Conservation (phyloP, 1,284 basidiomycete species). For the Austropuccinia psidii region DNA sequence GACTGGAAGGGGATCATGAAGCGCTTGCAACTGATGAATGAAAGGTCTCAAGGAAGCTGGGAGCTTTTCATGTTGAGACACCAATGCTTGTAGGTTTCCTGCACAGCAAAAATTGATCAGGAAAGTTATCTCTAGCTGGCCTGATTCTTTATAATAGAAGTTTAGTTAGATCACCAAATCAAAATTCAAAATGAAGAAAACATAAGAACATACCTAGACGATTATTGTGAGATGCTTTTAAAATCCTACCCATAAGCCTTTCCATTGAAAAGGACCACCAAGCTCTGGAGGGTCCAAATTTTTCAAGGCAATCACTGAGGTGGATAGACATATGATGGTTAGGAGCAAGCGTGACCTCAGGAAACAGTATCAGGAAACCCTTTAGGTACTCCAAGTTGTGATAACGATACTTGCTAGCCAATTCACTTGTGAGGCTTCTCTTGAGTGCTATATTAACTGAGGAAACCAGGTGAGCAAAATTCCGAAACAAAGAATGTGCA, state of each 20-base stretch:
- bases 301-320: not conserved
- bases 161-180: not conserved
- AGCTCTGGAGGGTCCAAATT: not conserved
- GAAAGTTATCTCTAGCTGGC: constrained; percentile 23
- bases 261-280: not conserved
- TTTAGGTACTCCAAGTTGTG: not conserved
- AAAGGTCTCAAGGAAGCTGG: not conserved
- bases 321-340: not conserved
- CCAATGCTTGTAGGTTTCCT: not conserved
- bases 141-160: not conserved
- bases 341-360: not conserved
- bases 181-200: not conserved
- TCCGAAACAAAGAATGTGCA: not conserved
- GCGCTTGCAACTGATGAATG: not conserved
- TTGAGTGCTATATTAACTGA: not conserved
- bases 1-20: not conserved
- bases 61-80: not conserved
- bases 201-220: not conserved
- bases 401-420: not conserved
- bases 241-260: not conserved
- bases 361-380: not conserved
- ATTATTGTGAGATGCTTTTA: not conserved
- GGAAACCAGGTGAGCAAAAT: constrained; percentile 4
- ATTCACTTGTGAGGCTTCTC: not conserved
- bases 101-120: not conserved